phyloP scores from a whole-genome alignment of 257 asterid genomes.

The Thymus quinquecostatus region DNA sequence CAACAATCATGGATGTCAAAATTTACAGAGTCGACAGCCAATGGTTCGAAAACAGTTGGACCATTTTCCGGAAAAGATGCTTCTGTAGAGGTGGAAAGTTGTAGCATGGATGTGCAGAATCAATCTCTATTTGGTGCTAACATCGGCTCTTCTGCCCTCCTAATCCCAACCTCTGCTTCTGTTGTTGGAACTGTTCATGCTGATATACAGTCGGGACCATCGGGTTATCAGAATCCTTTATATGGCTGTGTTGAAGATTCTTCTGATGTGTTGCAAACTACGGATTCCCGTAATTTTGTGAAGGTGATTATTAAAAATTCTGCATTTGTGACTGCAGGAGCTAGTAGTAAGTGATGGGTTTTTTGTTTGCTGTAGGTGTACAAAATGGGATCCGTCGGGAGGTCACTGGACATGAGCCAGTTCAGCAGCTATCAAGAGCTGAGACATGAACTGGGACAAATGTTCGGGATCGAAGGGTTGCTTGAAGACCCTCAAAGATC shows the following conservation, averaged over 20 bases:
- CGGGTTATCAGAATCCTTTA: conserved; percentile 69
- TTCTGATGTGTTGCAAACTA: conserved; percentile 59
- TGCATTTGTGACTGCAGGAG: background rate
- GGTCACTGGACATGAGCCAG: conserved; percentile 87
- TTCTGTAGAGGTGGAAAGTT: conserved; percentile 51
- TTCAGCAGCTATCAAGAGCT: conserved; percentile 95
- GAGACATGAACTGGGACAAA: conserved; percentile 79
- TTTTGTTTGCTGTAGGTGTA: conserved; percentile 57
- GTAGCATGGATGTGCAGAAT: conserved; percentile 42
- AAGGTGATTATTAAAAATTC: conserved; percentile 55
- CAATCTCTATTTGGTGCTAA: conserved; percentile 62
- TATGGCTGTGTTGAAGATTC: conserved; percentile 74
- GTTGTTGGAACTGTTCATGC: conserved; percentile 53
- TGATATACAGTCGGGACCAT: conserved; percentile 57
- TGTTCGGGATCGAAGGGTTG: conserved; percentile 88
- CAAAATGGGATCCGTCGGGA: conserved; percentile 82
- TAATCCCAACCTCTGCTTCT: conserved; percentile 66
- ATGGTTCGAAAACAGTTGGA: conserved; percentile 46
- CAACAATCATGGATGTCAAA: conserved; percentile 70
- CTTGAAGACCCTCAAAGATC: conserved; percentile 98
- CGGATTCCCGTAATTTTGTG: conserved; percentile 59
- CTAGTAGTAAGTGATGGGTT: background rate
- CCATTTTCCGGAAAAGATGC: conserved; percentile 61
- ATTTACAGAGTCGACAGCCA: conserved; percentile 50
- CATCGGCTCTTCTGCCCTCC: conserved; percentile 63